Evolutionary conservation across 768 basidiomycete genomes (phyloP).

Genomic region (Termitomyces sp.): DNA sequence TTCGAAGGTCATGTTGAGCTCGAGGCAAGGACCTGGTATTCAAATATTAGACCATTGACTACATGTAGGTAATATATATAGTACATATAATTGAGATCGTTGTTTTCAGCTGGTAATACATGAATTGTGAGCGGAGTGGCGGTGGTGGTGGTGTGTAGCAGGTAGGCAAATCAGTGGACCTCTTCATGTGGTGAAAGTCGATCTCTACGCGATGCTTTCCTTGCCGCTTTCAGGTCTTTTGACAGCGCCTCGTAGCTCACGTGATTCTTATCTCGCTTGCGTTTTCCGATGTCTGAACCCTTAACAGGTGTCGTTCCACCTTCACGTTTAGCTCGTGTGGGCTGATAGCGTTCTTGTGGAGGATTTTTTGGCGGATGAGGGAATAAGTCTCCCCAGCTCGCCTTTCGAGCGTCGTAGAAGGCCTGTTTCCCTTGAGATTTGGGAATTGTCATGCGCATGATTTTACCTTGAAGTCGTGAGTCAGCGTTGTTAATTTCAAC

Average conservation of each 20-base stretch:
- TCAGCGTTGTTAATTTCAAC: neutral
- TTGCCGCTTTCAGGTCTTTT: conserved; percentile 32
- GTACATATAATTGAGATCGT: conserved; percentile 1
- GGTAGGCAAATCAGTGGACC: neutral
- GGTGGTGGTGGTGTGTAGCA: neutral
- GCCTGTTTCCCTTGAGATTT: conserved; percentile 94
- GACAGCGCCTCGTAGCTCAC: conserved; percentile 32
- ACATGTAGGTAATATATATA: conserved; percentile 13
- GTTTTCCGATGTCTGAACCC: conserved; percentile 54
- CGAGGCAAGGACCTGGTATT: conserved; percentile 85
- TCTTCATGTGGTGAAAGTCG: neutral
- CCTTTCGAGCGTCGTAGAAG: conserved; percentile 93
- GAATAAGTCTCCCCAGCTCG: conserved; percentile 91
- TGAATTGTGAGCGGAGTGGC: conserved; percentile 5
- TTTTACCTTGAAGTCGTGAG: conserved; percentile 52
- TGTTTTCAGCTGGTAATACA: conserved; percentile 5
- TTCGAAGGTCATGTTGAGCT: conserved; percentile 77
- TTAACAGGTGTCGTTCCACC: conserved; percentile 21
- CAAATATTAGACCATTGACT: conserved; percentile 70
- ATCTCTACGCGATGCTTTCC: conserved; percentile 27
- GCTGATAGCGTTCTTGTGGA: conserved; percentile 57
- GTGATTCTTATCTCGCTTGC: conserved; percentile 22
- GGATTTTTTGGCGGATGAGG: conserved; percentile 82
- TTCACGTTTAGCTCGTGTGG: conserved; percentile 23
- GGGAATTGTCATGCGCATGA: conserved; percentile 88